phyloP scores from a whole-genome alignment of 768 basidiomycete species.

The Amyloporia xantha region DNA sequence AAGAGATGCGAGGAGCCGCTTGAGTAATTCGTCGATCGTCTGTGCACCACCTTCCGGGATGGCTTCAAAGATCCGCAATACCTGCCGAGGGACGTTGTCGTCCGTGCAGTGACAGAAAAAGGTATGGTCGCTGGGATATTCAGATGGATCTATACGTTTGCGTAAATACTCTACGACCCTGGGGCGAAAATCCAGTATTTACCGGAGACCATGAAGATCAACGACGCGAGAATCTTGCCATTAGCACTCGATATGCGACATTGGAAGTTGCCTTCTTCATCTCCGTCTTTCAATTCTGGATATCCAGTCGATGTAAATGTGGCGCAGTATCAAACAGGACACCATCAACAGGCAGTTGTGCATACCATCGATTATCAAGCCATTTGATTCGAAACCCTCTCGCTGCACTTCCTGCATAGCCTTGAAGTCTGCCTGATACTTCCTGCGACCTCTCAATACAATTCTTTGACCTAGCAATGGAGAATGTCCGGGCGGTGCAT shows the following conservation, averaged over 20 bases:
- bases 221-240: slow-evolving; percentile 28
- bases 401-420: no score
- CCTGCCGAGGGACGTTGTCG: slow-evolving; percentile 30
- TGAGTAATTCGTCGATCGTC: slow-evolving; percentile 39
- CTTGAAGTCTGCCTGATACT: no score
- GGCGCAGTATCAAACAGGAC: neutral
- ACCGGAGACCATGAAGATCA: slow-evolving; percentile 48
- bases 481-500: no score
- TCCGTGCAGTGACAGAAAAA: slow-evolving; percentile 53
- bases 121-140: slow-evolving; percentile 55
- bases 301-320: neutral
- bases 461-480: no score
- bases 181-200: no score
- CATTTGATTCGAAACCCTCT: slow-evolving; percentile 30
- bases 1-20: slow-evolving; percentile 34
- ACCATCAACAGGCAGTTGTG: slow-evolving; percentile 2
- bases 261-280: slow-evolving; percentile 63
- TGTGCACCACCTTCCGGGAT: slow-evolving; percentile 36
- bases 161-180: no score
- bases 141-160: slow-evolving; percentile 48
- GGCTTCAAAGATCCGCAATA: slow-evolving; percentile 38
- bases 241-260: slow-evolving; percentile 34
- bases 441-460: no score
- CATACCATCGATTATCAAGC: slow-evolving; percentile 38
- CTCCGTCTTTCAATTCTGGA: slow-evolving; percentile 47